These are phyloP conservation scores for Lasiodiplodia sp. DNA, from an alignment of 2,329 filamentous ascomycete species.

Conservation along the genomic window DNA sequence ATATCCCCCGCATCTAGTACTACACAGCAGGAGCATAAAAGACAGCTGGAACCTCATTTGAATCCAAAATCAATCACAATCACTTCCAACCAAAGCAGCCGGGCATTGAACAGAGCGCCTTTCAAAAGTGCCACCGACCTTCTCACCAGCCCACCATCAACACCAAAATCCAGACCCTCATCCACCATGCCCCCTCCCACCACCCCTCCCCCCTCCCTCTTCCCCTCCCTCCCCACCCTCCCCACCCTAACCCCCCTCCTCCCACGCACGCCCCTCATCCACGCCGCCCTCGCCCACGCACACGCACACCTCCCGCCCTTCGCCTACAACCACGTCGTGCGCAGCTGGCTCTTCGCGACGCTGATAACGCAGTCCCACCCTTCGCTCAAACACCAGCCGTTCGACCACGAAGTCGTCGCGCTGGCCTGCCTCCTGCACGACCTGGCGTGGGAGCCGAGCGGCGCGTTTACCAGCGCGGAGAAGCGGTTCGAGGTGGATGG, in stretches of 20 bases:
- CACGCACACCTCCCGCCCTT: slow-evolving; percentile 38
- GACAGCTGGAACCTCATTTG: background rate
- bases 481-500: slow-evolving; percentile 60
- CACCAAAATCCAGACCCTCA: background rate
- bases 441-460: slow-evolving; percentile 50
- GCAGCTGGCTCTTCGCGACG: slow-evolving; percentile 46
- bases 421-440: slow-evolving; percentile 52
- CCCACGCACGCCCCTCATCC: slow-evolving; percentile 44
- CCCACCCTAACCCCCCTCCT: slow-evolving; percentile 28
- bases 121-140: too few species aligned
- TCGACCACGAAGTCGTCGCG: slow-evolving; percentile 50
- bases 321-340: slow-evolving; percentile 49
- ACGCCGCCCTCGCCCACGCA: slow-evolving; percentile 42
- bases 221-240: slow-evolving; percentile 30
- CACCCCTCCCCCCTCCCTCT: background rate
- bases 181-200: background rate
- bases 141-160: background rate
- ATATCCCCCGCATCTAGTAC: background rate
- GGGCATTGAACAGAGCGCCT: background rate
- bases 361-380: slow-evolving; percentile 40
- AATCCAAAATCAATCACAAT: background rate
- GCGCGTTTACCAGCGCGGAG: slow-evolving; percentile 49
- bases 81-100: background rate
- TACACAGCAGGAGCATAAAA: background rate
- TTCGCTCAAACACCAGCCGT: background rate